Base-by-base conservation (phyloP, 176 grass and related monocot genomes). In the Carex parvula region DNA sequence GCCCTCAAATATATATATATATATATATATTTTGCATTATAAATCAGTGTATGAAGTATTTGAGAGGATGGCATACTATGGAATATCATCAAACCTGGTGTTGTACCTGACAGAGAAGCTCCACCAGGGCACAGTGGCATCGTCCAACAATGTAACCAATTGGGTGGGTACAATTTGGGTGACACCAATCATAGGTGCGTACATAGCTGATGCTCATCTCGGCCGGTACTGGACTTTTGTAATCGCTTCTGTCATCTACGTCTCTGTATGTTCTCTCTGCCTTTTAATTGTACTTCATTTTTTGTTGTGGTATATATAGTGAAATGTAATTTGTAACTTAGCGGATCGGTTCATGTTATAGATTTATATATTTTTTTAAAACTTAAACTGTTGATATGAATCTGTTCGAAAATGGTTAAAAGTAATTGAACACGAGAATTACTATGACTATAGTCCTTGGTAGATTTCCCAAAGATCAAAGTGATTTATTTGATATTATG, bases 171-270 rank as follows among this genome's bases (percentile, higher is more conserved):
- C 92, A 41, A 52, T 98, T 85, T 98, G 92, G 91, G 85, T 98
- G 92, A 98, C 95, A 46, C 95, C 95, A 21, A 11, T 94, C 59
- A 10, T 94, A 48, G 95, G 95, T 16, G 95, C 95, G 57, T 94
- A 98, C 84, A 59, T 98, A 69, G 95, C 95, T 6, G 95, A 98
- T 84, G 91, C 95, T 0, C 89, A 91, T 85, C 95, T 98, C 16
- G 95, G 95, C 84, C 89, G 95, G 35, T 98, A 93, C 87, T 87
- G 95, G 52, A 98, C 95, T 22, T 98, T 98, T 88, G 83, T 93
- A 33, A 64, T 81, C 33, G 91, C 92, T 37, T 93, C 91, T 77
- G 6, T 89, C 80, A 81, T 98, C 63, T 98, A 98, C 67, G 87
- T 98, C 84, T 44, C 33, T 35, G 95, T 94, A 91, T 71, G 90